Evolutionary conservation across 2,329 filamentous ascomycete species (phyloP), one percentile per base, ranked within the genome.

Genomic region (Hyphodiscus sp.): DNA sequence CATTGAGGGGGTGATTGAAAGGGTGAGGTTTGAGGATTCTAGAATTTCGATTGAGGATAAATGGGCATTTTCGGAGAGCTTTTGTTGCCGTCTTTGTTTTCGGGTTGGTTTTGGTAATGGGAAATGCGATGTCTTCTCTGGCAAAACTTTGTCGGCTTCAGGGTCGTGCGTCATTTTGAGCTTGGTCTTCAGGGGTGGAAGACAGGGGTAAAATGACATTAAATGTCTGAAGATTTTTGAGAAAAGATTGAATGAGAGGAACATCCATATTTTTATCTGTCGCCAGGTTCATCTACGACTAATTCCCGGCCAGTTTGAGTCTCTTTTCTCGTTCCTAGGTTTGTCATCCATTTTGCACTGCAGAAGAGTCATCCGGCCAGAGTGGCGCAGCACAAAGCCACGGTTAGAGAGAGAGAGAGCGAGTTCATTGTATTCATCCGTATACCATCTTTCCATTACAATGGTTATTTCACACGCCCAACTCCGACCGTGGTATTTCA

Each of bases 1-100:
- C 63, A 67, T 64, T 38, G 33, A 38, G 33, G 33, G 11, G 11
- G 11, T 10, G 4, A 38, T 38, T 13, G 33, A 38, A 15, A 38
- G 33, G 16, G 11, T n/a, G 33, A n/a, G 33, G 16, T 4, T 38
- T n/a, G 33, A 38, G 33, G 33, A 38, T 38, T 15, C 33, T 38
- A 38, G 11, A 10, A n/a, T n/a, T 38, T 38, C 11, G 33, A 38
- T 38, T 38, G 11, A 4, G 11, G 33, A 38, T 4, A 38, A n/a
- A 38, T 38, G 2, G 11, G 33, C 33, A 38, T 45, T 20, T 7
- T 45, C 43, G 23, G 13, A 15, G 43, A 20, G 43, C 11, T 38
- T 38, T 13, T 38, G 33, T 15, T n/a, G 33, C 13, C 33, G 33
- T 38, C 11, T 38, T 38, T 38, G 33, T 38, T 38, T 38, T 38